phyloP scores from a whole-genome alignment of 257 asterid species.

The Anisodus acutangulus region DNA sequence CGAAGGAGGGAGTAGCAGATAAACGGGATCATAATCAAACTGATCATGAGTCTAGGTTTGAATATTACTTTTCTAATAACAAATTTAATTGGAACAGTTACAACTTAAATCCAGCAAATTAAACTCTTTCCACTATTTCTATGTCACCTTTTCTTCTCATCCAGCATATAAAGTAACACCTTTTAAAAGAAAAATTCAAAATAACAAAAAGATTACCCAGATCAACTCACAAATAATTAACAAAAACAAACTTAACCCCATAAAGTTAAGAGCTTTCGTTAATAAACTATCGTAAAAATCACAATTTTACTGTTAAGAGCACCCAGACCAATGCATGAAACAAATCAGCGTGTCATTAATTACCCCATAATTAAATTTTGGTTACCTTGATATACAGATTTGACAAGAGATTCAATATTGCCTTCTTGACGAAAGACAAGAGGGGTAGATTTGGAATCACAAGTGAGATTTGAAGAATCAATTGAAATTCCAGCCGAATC shows the following conservation, averaged over 20 bases:
- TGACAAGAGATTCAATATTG: slow-evolving; percentile 81
- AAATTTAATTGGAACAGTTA: neutral
- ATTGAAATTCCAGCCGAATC: slow-evolving; percentile 91
- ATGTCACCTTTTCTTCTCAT: slow-evolving; percentile 14
- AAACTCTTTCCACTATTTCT: neutral
- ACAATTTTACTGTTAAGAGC: neutral
- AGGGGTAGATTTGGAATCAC: slow-evolving; percentile 33
- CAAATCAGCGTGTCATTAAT: neutral
- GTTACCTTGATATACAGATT: slow-evolving; percentile 74
- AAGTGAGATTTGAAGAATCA: slow-evolving; percentile 40
- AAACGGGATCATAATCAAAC: neutral
- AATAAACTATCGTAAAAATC: neutral
- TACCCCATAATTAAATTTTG: neutral
- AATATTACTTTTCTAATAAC: neutral
- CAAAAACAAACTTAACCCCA: neutral
- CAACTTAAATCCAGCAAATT: neutral
- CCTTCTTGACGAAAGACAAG: slow-evolving; percentile 84
- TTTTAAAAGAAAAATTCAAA: neutral
- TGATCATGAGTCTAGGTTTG: neutral
- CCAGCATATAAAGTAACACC: neutral
- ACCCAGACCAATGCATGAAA: slow-evolving; percentile 11
- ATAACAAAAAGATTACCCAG: neutral
- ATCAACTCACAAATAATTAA: neutral
- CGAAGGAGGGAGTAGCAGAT: neutral
- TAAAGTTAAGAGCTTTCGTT: neutral